These are phyloP conservation scores for Quercus bicolor DNA, from an alignment of 306 rosid species.

Conservation along the genomic window DNA sequence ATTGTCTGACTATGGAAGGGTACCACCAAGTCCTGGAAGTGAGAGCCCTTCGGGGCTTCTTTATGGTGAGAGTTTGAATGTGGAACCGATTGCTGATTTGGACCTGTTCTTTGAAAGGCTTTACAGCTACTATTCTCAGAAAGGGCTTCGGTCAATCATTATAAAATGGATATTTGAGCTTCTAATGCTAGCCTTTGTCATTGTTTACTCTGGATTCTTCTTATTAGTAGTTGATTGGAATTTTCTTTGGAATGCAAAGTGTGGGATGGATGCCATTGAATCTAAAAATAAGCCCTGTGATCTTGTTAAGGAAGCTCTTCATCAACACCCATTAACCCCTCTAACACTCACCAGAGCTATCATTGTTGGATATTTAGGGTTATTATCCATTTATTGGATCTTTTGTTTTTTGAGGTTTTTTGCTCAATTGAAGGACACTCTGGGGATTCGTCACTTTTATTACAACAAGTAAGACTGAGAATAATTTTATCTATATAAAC, in stretches of 20 bases:
- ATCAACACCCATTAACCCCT: conserved; percentile 77
- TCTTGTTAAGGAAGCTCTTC: conserved; percentile 84
- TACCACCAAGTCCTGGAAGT: conserved; percentile 64
- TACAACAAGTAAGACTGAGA: conserved; percentile 51
- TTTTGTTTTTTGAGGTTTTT: conserved; percentile 91
- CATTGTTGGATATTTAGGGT: conserved; percentile 81
- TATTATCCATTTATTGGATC: conserved; percentile 84
- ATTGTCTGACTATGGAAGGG: conserved; percentile 58
- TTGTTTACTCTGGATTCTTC: conserved; percentile 87
- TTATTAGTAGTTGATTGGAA: conserved; percentile 86
- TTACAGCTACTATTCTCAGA: conserved; percentile 81
- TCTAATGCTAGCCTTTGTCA: conserved; percentile 76
- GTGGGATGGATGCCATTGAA: conserved; percentile 96
- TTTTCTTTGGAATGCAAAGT: conserved; percentile 87
- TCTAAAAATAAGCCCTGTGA: conserved; percentile 92
- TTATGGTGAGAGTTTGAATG: conserved; percentile 67
- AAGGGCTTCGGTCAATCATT: conserved; percentile 93
- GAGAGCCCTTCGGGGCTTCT: conserved; percentile 92
- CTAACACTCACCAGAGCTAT: conserved; percentile 64
- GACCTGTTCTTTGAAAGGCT: conserved; percentile 94
- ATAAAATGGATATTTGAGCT: conserved; percentile 92
- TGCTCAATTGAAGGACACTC: conserved; percentile 67
- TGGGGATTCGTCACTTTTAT: conserved; percentile 78
- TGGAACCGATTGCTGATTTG: conserved; percentile 81
- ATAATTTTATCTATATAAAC: neutral